Percentiles rank a stretch among this genome's conserved stretches.
phyloP scores from a whole-genome alignment of 768 basidiomycete genomes.

The Suillus placidus region DNA sequence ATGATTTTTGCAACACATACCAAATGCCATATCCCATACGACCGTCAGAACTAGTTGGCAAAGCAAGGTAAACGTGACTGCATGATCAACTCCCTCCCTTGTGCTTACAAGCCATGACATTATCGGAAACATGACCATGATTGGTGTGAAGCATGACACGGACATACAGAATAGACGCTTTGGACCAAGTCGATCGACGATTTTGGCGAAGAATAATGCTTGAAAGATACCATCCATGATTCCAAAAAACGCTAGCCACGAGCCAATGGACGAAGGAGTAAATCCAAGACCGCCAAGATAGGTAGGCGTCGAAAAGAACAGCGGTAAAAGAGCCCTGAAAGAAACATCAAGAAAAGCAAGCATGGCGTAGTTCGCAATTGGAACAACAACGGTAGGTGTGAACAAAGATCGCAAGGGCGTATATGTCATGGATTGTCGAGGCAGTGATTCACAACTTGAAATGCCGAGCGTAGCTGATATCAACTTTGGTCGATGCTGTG shows the following conservation, averaged over 20 bases:
- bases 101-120: conserved; percentile 42
- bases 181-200: conserved; percentile 44
- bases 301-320: conserved; percentile 49
- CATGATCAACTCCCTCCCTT: conserved; percentile 33
- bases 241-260: conserved; percentile 39
- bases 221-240: conserved; percentile 43
- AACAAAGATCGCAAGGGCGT: conserved; percentile 32
- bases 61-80: conserved; percentile 41
- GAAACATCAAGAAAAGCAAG: conserved; percentile 48
- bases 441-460: background rate
- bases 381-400: conserved; percentile 40
- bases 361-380: conserved; percentile 44
- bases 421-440: conserved; percentile 25
- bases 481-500: background rate
- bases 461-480: background rate
- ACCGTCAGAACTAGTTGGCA: conserved; percentile 28
- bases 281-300: conserved; percentile 47
- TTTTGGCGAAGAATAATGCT: conserved; percentile 40
- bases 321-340: conserved; percentile 42
- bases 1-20: conserved; percentile 29
- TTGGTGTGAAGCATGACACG: conserved; percentile 40
- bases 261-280: conserved; percentile 43
- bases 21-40: conserved; percentile 45
- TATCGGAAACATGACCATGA: conserved; percentile 47
- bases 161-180: conserved; percentile 43